Base-by-base conservation (phyloP, 2,329 filamentous ascomycete genomes). In the Sporothrix luriei region DNA sequence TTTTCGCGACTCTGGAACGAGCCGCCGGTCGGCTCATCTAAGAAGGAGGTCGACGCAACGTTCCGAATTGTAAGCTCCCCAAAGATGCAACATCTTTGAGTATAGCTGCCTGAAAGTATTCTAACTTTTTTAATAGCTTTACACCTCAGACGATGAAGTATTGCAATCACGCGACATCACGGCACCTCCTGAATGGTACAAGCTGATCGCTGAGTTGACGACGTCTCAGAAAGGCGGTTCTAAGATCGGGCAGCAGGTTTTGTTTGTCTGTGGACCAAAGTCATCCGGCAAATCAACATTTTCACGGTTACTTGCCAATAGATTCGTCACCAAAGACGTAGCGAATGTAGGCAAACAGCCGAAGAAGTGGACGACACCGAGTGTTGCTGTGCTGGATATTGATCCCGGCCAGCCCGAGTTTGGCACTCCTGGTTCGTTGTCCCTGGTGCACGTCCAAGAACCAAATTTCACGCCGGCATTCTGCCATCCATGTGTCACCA, bases 351-450 rank as follows among this genome's bases (percentile, higher is more conserved):
- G 43, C 11, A 48, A 64, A 4, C 43, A 14, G 54, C 19, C 67
- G 10, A 71, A 69, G 71, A 74, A 74, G 75, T 74, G 73, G 24
- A 69, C 73, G n/a, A 74, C 76, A 73, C 70, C 75, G 1, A 71
- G 78, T 65, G 81, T 90, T 33, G 84, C 83, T 68, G 81, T 90
- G n/a, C 82, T 95, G 7, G 92, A 95, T 74, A 82, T 94, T 11
- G 91, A 95, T 75, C 90, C 91, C 0, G 90, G 89, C 0, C 91
- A 93, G 75, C 90, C 91, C 2, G 91, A 94, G 75, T 93, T 90
- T 76, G 86, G 86, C 0, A 84, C 89, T 1, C 86, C 89, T 0
- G 91, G 91, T 0, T 88, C 90, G 16, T 76, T 94, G 24, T 91
- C 91, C 1, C 84, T 94, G 4, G 80, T 89, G 16, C 82, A 86